Conservation (phyloP, 2,329 filamentous ascomycete species). For the Trichoderma citrinoviride region DNA sequence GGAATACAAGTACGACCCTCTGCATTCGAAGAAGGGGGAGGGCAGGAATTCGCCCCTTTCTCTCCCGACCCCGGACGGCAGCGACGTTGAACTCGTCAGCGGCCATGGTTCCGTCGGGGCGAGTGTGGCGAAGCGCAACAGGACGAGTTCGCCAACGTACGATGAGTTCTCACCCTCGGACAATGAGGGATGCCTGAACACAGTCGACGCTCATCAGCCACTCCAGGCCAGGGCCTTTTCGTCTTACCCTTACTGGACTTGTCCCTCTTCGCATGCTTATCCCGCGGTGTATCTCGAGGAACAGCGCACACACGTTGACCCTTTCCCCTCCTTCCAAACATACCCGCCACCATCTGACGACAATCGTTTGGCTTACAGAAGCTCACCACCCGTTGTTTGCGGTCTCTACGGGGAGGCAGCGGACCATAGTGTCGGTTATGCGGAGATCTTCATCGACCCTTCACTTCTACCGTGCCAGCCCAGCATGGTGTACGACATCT, state of each 20-base stretch:
- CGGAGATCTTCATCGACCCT: conserved; percentile 21
- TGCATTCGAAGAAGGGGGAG: conserved; percentile 54
- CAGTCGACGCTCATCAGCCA: not conserved
- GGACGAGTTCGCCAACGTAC: not conserved
- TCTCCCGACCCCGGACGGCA: conserved; percentile 31
- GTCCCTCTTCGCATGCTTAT: not conserved
- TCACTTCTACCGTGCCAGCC: conserved; percentile 8
- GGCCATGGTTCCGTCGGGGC: not conserved
- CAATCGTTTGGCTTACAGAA: not conserved
- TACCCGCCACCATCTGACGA: not conserved
- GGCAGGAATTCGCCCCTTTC: not conserved
- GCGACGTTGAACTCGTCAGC: conserved; percentile 43
- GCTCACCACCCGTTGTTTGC: not conserved
- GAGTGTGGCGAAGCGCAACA: not conserved
- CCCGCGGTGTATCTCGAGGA: not conserved
- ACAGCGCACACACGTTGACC: not conserved
- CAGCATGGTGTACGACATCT: not conserved
- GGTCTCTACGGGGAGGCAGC: not conserved
- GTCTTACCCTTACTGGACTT: not conserved
- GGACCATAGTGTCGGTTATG: not conserved
- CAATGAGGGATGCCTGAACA: not conserved
- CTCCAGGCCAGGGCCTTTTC: not conserved
- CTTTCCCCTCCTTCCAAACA: not conserved
- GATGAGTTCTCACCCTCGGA: not conserved
- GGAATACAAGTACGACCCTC: conserved; percentile 89